Conservation (phyloP, 371 early-diverging fungal genomes). For the Astathelohania contejeani region DNA sequence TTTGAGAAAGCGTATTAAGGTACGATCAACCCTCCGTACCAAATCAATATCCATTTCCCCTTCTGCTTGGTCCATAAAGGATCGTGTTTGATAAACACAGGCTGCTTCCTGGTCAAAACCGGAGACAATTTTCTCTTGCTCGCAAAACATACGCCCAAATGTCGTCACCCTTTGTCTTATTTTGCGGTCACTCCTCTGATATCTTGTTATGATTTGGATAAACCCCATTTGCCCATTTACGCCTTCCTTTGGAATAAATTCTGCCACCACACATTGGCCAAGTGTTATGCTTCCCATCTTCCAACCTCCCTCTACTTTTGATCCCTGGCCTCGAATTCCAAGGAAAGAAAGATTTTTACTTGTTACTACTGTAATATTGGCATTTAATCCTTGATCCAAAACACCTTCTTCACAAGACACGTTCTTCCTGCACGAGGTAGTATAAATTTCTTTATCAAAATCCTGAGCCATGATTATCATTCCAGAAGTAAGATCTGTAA, state of each 20-base stretch:
- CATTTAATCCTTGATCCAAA: conserved; percentile 86
- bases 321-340: conserved; percentile 45
- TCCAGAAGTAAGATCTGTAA: conserved; percentile 80
- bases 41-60: conserved; percentile 93
- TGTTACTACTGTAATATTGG: conserved; percentile 68
- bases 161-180: conserved; percentile 45
- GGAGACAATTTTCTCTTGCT: conserved; percentile 68
- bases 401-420: conserved; percentile 70
- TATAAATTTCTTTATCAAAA: conserved; percentile 46
- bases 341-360: conserved; percentile 37
- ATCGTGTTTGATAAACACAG: conserved; percentile 88
- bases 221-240: conserved; percentile 31
- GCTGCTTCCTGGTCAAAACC: conserved; percentile 97
- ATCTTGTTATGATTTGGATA: conserved; percentile 50
- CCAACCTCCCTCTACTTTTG: conserved; percentile 22
- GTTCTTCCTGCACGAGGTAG: conserved; percentile 54
- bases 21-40: conserved; percentile 89
- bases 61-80: conserved; percentile 84
- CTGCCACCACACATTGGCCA: conserved; percentile 23
- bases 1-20: conserved; percentile 88
- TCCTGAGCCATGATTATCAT: conserved; percentile 76
- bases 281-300: conserved; percentile 36
- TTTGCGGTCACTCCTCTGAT: conserved; percentile 38
- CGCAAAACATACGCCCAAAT: conserved; percentile 41
- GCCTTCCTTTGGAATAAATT: conserved; percentile 12